Evolutionary conservation across 2,329 filamentous ascomycete species (phyloP), one percentile per base, ranked within the genome.

Genomic region (Diplocarpon rosae): DNA sequence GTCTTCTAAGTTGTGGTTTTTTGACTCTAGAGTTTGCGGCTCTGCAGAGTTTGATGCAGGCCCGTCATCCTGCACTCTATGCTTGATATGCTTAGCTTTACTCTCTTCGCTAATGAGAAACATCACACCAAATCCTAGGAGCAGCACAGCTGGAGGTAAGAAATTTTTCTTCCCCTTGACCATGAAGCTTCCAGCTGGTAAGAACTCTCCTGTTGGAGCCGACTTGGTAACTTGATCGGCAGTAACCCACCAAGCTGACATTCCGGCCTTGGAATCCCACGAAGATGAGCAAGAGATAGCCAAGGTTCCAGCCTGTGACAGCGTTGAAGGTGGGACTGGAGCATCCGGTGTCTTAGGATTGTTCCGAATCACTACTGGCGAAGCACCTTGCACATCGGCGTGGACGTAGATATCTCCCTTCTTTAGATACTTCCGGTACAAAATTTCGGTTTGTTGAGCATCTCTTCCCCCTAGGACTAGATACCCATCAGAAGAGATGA

Each of bases 161-260:
- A 84, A 92, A 58, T 95, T 95, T 68, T 95, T 96, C 66, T 85
- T 83, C 2, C 89, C 90, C 31, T 76, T 75, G 38, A 95, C 72
- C 63, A 81, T 77, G 62, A 98, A 95, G 51, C 77, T 77, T 14
- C 90, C 92, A 0, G 76, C 71, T 0, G 80, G 75, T 6, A 98
- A 65, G 55, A 85, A 90, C 53, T 93, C 89, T 17, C 90, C 90
- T 0, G 76, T 78, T 1, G 80, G 72, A 0, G 83, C 81, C 29
- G 79, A 85, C 65, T 96, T 96, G 9, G 85, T 87, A 0, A 98
- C 86, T 62, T 96, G 89, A 43, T 90, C 81, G 1, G 85, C 83
- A 50, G 82, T 80, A 0, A 93, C 90, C 92, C 92, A 98, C 83
- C 86, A 98, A 8, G 90, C 89, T 14, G 85, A 83, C 85, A 96